A percentile compares a stretch with the other conserved stretches of the same genome.
phyloP scores from a whole-genome alignment of 495 filamentous ascomycete genomes.

The Parathielavia hyrcaniae region DNA sequence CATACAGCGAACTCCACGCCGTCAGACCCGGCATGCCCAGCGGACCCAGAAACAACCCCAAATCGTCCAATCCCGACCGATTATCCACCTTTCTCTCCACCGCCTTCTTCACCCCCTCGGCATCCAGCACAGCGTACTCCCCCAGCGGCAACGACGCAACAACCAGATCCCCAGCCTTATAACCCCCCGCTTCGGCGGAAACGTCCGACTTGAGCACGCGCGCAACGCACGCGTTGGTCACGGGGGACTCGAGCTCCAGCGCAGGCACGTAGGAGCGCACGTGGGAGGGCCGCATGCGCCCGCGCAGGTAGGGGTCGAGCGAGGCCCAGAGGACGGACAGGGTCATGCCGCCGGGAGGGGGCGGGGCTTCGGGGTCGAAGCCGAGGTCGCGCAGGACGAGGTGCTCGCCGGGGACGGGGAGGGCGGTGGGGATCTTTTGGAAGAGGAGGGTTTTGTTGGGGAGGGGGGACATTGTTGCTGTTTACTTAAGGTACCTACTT shows the following conservation, averaged over 20 bases:
- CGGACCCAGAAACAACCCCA: slow-evolving; percentile 60
- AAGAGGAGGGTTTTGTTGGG: slow-evolving; percentile 78
- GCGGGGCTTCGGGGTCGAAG: slow-evolving; percentile 59
- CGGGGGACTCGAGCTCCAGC: slow-evolving; percentile 50
- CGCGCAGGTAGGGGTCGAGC: slow-evolving; percentile 85
- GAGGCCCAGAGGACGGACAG: slow-evolving; percentile 70
- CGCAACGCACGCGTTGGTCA: slow-evolving; percentile 52
- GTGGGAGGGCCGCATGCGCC: slow-evolving; percentile 49
- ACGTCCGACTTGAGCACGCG: slow-evolving; percentile 60
- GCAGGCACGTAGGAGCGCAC: slow-evolving; percentile 59
- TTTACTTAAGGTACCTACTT: too few species aligned
- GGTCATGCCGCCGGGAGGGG: slow-evolving; percentile 64
- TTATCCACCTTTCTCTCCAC: slow-evolving; percentile 33
- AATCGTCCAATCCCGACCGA: slow-evolving; percentile 53
- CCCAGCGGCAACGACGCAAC: slow-evolving; percentile 53
- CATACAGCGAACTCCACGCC: slow-evolving; percentile 71
- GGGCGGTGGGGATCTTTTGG: slow-evolving; percentile 60
- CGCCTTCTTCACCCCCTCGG: slow-evolving; percentile 21
- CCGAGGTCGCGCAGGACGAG: slow-evolving; percentile 59
- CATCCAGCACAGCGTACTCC: slow-evolving; percentile 51
- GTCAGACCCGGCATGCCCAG: slow-evolving; percentile 87
- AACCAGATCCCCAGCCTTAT: slow-evolving; percentile 62
- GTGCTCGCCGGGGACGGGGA: slow-evolving; percentile 67
- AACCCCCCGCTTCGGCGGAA: slow-evolving; percentile 48
- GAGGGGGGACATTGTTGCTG: slow-evolving; percentile 4